Conservation (phyloP, 257 asterid species). For the Knoxia roxburghii region DNA sequence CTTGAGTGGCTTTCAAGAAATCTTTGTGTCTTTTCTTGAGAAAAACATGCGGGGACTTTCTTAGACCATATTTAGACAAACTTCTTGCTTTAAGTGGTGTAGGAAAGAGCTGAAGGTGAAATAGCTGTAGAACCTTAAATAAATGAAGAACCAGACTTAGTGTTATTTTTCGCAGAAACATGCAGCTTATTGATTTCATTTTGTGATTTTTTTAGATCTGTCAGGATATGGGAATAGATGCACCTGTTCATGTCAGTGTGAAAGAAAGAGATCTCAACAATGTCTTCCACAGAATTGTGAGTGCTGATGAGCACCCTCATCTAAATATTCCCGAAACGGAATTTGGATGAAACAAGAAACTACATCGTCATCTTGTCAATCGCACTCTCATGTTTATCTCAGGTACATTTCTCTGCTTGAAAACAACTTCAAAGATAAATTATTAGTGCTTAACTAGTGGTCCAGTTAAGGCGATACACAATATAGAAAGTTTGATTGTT, state of each 20-base stretch:
- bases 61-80: neutral
- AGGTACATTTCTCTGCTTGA: constrained; percentile 40
- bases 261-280: constrained; percentile 76
- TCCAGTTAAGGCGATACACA: no score
- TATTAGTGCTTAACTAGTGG: neutral
- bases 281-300: constrained; percentile 69
- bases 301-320: constrained; percentile 84
- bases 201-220: constrained; percentile 48
- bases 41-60: neutral
- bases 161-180: neutral
- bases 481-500: no score
- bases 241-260: constrained; percentile 75
- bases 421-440: no score
- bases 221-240: constrained; percentile 75
- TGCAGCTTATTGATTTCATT: neutral
- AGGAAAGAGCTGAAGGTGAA: neutral
- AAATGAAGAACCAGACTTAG: neutral
- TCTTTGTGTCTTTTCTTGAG: neutral
- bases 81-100: neutral
- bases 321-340: constrained; percentile 86
- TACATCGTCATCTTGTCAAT: constrained; percentile 49
- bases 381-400: constrained; percentile 63
- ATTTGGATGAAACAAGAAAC: constrained; percentile 62
- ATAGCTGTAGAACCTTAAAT: neutral
- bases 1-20: neutral